Evolutionary conservation across 2,329 filamentous ascomycete species (phyloP).

Genomic region (Magnaporthiopsis incrustans): DNA sequence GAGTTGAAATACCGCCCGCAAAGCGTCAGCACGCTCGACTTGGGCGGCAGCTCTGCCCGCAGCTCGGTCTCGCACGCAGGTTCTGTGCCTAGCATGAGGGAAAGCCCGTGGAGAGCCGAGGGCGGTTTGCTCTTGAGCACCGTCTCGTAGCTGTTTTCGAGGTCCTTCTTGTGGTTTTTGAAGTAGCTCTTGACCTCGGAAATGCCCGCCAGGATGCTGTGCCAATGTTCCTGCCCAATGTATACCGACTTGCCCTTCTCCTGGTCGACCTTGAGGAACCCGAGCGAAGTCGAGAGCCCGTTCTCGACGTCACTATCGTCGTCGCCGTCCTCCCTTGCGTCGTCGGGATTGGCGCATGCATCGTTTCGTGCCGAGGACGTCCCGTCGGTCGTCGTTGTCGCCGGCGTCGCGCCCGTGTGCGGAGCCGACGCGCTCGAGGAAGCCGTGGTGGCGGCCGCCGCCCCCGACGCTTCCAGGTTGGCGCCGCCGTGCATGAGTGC

Average conservation of each 20-base stretch:
- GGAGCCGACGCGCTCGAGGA: constrained; percentile 15
- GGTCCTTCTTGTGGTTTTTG: constrained; percentile 74
- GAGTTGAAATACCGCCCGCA: constrained; percentile 89
- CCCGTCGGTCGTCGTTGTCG: constrained; percentile 33
- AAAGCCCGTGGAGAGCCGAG: constrained; percentile 55
- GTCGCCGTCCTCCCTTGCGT: constrained; percentile 42
- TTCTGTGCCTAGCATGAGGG: constrained; percentile 70
- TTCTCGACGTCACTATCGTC: constrained; percentile 65
- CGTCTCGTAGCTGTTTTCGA: constrained; percentile 72
- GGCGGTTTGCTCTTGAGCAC: constrained; percentile 61
- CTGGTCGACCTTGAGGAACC: constrained; percentile 72
- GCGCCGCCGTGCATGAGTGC: constrained; percentile 87
- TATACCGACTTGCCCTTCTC: constrained; percentile 75
- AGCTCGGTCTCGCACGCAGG: constrained; percentile 69
- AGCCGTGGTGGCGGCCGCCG: constrained; percentile 22
- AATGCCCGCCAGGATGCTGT: constrained; percentile 71
- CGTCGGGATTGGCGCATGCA: constrained; percentile 33
- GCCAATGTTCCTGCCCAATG: constrained; percentile 77
- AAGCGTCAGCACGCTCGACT: constrained; percentile 74
- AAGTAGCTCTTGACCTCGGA: constrained; percentile 93
- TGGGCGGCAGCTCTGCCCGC: constrained; percentile 69
- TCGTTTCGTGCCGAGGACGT: constrained; percentile 41
- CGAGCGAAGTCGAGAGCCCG: constrained; percentile 62
- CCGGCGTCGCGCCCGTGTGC: neutral
- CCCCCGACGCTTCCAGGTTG: constrained; percentile 34